phyloP scores from a whole-genome alignment of 306 rosid species.

The Cyamopsis tetragonoloba region DNA sequence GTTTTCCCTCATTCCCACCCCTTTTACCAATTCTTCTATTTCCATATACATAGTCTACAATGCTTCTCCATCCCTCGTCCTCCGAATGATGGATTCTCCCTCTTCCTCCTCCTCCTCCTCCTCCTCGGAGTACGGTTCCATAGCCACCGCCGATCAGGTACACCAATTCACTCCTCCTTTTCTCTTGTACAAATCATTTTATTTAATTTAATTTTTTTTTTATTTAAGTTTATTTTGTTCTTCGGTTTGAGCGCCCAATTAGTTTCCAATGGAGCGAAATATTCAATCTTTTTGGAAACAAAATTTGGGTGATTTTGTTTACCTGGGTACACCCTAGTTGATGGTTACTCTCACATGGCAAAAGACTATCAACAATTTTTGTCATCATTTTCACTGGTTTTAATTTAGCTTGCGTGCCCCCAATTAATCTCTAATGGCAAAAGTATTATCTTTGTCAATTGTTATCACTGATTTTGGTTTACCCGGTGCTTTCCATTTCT shows the following conservation, averaged over 20 bases:
- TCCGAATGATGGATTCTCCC: conserved; percentile 55
- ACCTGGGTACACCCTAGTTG: not conserved
- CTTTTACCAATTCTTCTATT: conserved; percentile 11
- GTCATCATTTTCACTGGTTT: not conserved
- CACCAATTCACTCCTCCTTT: not conserved
- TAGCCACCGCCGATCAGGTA: conserved; percentile 59
- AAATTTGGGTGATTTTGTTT: not conserved
- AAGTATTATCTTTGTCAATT: not conserved
- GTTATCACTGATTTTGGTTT: not conserved
- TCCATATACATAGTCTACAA: not conserved
- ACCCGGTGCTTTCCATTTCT: not conserved
- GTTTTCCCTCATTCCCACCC: conserved; percentile 3
- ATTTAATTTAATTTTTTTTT: not conserved
- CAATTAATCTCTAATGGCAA: not conserved
- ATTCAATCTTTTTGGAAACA: not conserved
- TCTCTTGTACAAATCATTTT: not conserved
- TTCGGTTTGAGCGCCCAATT: not conserved
- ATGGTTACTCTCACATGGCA: conserved; percentile 4
- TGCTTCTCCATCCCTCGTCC: conserved; percentile 30
- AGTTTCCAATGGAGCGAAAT: not conserved
- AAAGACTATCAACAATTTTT: not conserved
- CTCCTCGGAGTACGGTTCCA: conserved; percentile 54
- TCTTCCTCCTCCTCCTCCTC: conserved; percentile 59
- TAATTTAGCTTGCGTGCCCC: conserved; percentile 1
- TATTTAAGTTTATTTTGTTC: not conserved